These are phyloP conservation scores for Pestalotiopsis sp. DNA, from an alignment of 2,329 filamentous ascomycete genomes.

Conservation along the genomic window DNA sequence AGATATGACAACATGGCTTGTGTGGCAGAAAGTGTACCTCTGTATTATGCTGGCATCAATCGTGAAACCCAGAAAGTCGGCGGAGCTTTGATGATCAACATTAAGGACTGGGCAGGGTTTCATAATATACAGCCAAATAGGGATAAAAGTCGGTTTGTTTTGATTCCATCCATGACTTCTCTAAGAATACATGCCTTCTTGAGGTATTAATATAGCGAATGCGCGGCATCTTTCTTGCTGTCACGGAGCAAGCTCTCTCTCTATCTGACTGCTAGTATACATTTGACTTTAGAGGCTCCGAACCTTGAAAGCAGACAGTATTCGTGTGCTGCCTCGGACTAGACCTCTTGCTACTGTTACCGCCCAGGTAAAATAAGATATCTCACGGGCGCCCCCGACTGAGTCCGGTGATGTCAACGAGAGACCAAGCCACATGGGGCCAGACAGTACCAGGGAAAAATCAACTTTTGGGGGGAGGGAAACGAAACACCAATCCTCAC, in stretches of 20 bases:
- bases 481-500: not conserved
- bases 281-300: not conserved
- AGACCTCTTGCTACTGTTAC: not conserved
- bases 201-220: conserved; percentile 13
- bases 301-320: not conserved
- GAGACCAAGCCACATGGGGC: conserved; percentile 10
- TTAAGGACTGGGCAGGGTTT: conserved; percentile 3
- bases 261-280: conserved; percentile 9
- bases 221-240: conserved; percentile 6
- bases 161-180: not conserved
- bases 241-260: conserved; percentile 9
- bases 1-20: not conserved
- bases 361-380: not conserved
- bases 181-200: not conserved
- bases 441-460: not conserved
- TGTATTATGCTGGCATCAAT: not conserved
- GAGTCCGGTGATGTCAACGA: conserved; percentile 9
- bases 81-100: not conserved
- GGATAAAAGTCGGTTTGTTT: not conserved
- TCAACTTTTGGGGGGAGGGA: conserved; percentile 12
- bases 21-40: not conserved
- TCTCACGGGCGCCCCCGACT: not conserved
- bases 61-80: not conserved
- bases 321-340: not conserved
- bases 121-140: conserved; percentile 6